Evolutionary conservation across 2,329 filamentous ascomycete genomes (phyloP).

Genomic region (Aspergillus sp.): DNA sequence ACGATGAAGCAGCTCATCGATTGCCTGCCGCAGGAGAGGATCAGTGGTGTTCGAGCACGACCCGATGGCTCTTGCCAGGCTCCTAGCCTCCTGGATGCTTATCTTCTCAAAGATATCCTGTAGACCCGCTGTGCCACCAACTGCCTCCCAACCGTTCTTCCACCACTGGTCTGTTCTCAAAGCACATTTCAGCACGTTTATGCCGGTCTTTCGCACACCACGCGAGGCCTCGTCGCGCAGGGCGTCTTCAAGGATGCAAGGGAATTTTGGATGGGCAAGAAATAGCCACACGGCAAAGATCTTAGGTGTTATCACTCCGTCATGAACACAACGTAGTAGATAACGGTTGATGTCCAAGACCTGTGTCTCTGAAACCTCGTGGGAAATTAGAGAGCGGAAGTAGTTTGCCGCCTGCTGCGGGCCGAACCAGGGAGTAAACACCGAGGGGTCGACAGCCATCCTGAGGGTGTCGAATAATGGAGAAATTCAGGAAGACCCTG

Average conservation of each 20-base stretch:
- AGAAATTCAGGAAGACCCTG: too few species aligned
- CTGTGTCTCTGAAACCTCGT: neutral
- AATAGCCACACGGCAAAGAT: neutral
- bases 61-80: conserved; percentile 3
- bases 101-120: conserved; percentile 4
- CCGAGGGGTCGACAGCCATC: neutral
- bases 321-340: neutral
- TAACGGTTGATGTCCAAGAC: neutral
- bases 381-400: neutral
- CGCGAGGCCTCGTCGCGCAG: neutral
- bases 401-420: neutral
- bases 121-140: neutral
- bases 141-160: neutral
- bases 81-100: neutral
- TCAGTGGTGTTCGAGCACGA: neutral
- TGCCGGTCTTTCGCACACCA: neutral
- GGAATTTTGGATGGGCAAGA: neutral
- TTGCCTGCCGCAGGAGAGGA: neutral
- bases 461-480: rapidly evolving
- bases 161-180: neutral
- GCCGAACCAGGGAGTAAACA: conserved; percentile 4
- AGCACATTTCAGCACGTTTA: neutral
- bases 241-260: neutral
- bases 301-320: neutral
- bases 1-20: neutral